Conservation (phyloP, 108 stramenopile genomes). For the Parietichytrium sp. region DNA sequence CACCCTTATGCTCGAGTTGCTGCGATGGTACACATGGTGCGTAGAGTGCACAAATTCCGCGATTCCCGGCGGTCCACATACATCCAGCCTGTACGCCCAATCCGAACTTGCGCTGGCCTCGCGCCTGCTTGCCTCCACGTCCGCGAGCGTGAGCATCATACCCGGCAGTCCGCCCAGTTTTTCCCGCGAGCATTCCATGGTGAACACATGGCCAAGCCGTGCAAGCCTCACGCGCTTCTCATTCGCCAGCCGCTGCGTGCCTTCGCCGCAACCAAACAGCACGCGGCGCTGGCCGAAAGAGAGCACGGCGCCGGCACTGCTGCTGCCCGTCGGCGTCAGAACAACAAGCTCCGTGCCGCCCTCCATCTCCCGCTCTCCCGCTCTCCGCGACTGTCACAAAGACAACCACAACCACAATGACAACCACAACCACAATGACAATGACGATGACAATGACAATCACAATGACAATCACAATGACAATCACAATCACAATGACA, state of each 20-base stretch:
- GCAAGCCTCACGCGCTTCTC: slow-evolving; percentile 2
- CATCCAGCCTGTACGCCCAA: neutral
- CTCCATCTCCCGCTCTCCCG: neutral
- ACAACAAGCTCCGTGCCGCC: neutral
- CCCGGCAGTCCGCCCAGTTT: neutral
- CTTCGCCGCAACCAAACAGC: neutral
- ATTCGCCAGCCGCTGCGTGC: neutral
- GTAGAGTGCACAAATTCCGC: neutral
- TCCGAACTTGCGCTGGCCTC: neutral
- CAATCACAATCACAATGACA: neutral
- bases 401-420: neutral
- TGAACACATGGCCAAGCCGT: neutral
- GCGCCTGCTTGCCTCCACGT: neutral
- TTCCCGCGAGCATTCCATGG: neutral
- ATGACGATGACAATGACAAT: neutral
- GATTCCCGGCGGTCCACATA: neutral
- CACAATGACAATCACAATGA: neutral
- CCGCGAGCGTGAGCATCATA: slow-evolving; percentile 31
- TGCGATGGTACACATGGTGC: slow-evolving; percentile 30
- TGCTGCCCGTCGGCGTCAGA: neutral
- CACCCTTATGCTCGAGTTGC: neutral
- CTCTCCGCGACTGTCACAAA: neutral
- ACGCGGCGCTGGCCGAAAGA: slow-evolving; percentile 17
- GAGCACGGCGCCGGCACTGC: slow-evolving; percentile 6
- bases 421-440: too few species aligned